Percentiles rank a stretch among this genome's conserved stretches.
phyloP scores from a whole-genome alignment of 331 rosid genomes.

The Rhamnella rubrinervis region DNA sequence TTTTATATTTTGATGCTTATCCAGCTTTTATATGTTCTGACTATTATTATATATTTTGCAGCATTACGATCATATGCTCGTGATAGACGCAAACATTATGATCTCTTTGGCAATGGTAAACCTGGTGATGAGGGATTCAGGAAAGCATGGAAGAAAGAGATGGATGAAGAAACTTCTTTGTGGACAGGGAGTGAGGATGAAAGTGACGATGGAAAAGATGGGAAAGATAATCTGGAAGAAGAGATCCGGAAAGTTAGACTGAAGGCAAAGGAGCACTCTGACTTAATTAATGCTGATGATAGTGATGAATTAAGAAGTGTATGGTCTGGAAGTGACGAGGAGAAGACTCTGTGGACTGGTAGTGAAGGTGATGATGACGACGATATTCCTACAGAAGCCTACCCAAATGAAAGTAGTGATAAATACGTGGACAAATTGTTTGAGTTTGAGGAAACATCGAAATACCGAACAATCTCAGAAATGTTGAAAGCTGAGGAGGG shows the following conservation, averaged over 20 bases:
- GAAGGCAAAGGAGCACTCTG: slow-evolving; percentile 68
- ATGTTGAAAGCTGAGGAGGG: slow-evolving; percentile 74
- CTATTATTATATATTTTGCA: slow-evolving; percentile 32
- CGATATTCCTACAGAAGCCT: slow-evolving; percentile 80
- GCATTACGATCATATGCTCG: slow-evolving; percentile 56
- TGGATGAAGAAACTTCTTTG: slow-evolving; percentile 63
- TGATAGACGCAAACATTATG: slow-evolving; percentile 45
- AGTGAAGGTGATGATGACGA: slow-evolving; percentile 83
- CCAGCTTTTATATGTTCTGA: slow-evolving; percentile 1
- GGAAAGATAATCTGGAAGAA: slow-evolving; percentile 35
- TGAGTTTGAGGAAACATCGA: slow-evolving; percentile 89
- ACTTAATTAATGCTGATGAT: slow-evolving; percentile 77
- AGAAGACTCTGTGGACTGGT: slow-evolving; percentile 89
- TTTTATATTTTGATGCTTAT: not conserved
- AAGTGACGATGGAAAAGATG: slow-evolving; percentile 35
- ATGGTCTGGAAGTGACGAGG: slow-evolving; percentile 89
- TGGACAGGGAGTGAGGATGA: slow-evolving; percentile 91
- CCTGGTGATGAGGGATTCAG: slow-evolving; percentile 70
- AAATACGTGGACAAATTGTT: slow-evolving; percentile 50
- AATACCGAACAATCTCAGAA: slow-evolving; percentile 70
- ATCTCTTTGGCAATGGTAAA: slow-evolving; percentile 62
- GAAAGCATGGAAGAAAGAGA: slow-evolving; percentile 67
- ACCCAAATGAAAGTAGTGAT: slow-evolving; percentile 54
- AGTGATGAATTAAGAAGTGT: slow-evolving; percentile 87
- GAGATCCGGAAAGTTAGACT: slow-evolving; percentile 61